These are phyloP conservation scores for Saksenaea vasiformis DNA, from an alignment of 371 early-diverging fungal genomes.

Conservation along the genomic window DNA sequence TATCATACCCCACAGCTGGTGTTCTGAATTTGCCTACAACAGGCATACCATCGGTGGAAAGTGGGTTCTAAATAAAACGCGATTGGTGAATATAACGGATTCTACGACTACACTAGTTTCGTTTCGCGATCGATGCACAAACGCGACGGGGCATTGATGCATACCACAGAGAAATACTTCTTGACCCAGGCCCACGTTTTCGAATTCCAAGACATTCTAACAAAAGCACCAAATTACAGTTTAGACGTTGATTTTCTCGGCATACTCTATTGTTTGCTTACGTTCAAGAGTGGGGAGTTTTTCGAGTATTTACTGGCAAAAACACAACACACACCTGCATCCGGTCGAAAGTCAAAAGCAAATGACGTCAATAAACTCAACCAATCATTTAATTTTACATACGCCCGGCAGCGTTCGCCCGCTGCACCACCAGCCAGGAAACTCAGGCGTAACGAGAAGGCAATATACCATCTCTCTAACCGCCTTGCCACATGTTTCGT, in stretches of 20 bases:
- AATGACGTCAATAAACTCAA: no score
- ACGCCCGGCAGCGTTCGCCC: no score
- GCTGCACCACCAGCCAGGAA: no score
- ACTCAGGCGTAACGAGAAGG: no score
- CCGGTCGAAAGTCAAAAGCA: no score
- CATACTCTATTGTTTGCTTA: neutral
- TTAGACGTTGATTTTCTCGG: neutral
- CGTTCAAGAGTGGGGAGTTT: constrained; percentile 4
- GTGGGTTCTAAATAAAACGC: constrained; percentile 50
- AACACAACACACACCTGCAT: neutral
- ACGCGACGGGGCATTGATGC: neutral
- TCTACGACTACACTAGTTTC: neutral
- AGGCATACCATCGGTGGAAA: constrained; percentile 64
- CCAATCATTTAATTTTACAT: no score
- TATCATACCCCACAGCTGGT: constrained; percentile 56
- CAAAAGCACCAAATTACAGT: neutral
- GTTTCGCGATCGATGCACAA: neutral
- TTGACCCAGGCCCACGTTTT: constrained; percentile 56
- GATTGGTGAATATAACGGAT: neutral
- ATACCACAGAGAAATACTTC: constrained; percentile 50
- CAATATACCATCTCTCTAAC: no score
- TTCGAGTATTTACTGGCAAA: neutral
- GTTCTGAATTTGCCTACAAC: constrained; percentile 62
- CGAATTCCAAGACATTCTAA: constrained; percentile 49
- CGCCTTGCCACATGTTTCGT: no score